phyloP scores from a whole-genome alignment of 1,284 basidiomycete species.

The Cryptococcus sp. region DNA sequence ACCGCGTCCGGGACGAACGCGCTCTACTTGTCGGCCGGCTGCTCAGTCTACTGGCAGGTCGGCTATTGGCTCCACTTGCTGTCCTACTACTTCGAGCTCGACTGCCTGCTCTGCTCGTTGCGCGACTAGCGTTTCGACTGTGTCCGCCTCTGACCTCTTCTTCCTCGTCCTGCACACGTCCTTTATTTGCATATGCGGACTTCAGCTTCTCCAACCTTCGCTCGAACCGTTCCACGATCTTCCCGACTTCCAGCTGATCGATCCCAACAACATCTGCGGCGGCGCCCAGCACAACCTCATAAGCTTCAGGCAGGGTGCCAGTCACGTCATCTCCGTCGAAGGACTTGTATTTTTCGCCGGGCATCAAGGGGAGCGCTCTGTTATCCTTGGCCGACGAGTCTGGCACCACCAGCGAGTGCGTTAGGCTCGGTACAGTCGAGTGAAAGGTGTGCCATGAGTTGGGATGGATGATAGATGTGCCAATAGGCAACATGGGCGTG shows the following conservation, averaged over 20 bases:
- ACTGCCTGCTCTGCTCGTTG: not conserved
- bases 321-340: slow-evolving; percentile 32
- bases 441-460: slow-evolving; percentile 32
- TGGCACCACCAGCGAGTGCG: not conserved
- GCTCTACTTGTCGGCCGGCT: not conserved
- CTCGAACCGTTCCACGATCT: slow-evolving; percentile 37
- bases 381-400: slow-evolving; percentile 6
- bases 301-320: slow-evolving; percentile 29
- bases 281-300: slow-evolving; percentile 29
- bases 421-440: not conserved
- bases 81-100: not conserved
- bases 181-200: not conserved
- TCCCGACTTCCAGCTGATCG: slow-evolving; percentile 16
- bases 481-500: not conserved
- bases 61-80: not conserved
- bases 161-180: not conserved
- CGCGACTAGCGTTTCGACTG: not conserved
- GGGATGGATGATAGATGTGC: slow-evolving; percentile 9
- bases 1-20: not conserved
- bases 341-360: slow-evolving; percentile 35
- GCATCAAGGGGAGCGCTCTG: slow-evolving; percentile 35
- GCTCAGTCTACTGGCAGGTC: not conserved
- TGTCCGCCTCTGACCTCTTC: not conserved
- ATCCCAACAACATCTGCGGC: slow-evolving; percentile 41
- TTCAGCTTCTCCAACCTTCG: slow-evolving; percentile 27